phyloP scores from a whole-genome alignment of 169 alveolate genomes.

The Eimeria falciformis region DNA sequence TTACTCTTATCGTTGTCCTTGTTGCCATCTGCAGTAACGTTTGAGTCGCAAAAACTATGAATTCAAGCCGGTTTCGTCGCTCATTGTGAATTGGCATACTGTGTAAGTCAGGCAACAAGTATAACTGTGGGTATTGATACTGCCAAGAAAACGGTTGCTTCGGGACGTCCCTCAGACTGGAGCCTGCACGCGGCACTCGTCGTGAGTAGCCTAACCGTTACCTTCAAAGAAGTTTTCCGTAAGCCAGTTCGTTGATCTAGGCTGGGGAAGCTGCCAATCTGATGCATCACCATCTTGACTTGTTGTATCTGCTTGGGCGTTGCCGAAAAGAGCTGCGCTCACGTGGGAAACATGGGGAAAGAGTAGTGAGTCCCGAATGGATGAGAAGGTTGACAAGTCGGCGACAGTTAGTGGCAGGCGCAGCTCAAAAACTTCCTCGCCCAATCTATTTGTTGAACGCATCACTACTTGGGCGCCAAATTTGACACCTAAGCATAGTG shows the following conservation, averaged over 20 bases:
- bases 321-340: slow-evolving; percentile 57
- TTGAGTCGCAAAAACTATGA: no score
- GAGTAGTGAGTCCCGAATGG: slow-evolving; percentile 57
- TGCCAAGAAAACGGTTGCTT: no score
- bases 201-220: slow-evolving; percentile 23
- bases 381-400: slow-evolving; percentile 62
- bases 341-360: slow-evolving; percentile 68
- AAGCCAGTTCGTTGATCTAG: slow-evolving; percentile 44
- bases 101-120: no score
- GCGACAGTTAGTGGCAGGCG: slow-evolving; percentile 75
- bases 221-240: slow-evolving; percentile 32
- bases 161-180: no score
- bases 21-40: not conserved
- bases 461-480: slow-evolving; percentile 35
- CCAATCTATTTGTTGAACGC: slow-evolving; percentile 46
- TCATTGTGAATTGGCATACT: no score
- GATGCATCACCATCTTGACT: not conserved
- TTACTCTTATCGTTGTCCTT: slow-evolving; percentile 5
- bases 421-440: slow-evolving; percentile 44
- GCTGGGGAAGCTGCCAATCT: slow-evolving; percentile 42
- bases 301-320: slow-evolving; percentile 20
- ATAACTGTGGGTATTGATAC: no score
- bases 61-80: no score
- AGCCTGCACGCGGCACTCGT: no score
- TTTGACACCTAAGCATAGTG: slow-evolving; percentile 49